Evolutionary conservation across 2,329 filamentous ascomycete species (phyloP).

Genomic region (Verticillium dahliae): DNA sequence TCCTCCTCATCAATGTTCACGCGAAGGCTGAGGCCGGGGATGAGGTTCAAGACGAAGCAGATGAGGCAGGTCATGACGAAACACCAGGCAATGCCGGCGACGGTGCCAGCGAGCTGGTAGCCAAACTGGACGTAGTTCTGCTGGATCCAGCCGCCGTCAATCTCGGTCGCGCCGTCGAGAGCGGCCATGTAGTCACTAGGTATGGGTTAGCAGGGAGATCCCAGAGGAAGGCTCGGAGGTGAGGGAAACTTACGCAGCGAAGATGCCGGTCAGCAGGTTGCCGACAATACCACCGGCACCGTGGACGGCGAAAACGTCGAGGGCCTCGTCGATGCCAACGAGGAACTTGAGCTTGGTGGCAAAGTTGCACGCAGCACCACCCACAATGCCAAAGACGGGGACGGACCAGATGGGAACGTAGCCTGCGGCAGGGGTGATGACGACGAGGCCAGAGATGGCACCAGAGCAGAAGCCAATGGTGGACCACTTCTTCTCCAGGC

Average conservation of each 20-base stretch:
- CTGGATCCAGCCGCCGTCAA: constrained; percentile 63
- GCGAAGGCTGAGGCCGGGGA: constrained; percentile 64
- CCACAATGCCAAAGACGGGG: constrained; percentile 51
- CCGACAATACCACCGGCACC: constrained; percentile 77
- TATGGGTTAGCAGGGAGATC: background rate
- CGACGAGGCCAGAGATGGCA: constrained; percentile 78
- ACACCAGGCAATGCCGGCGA: constrained; percentile 58
- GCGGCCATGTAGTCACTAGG: constrained; percentile 61
- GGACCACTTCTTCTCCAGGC: constrained; percentile 89
- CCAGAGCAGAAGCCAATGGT: constrained; percentile 92
- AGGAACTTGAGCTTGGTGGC: constrained; percentile 74
- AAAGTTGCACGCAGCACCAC: constrained; percentile 71
- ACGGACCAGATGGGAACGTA: constrained; percentile 64
- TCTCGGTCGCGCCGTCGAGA: constrained; percentile 56
- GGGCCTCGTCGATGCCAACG: constrained; percentile 75
- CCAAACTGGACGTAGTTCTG: constrained; percentile 65
- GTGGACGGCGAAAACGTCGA: constrained; percentile 90
- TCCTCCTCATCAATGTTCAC: constrained; percentile 62
- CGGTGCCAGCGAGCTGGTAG: constrained; percentile 63
- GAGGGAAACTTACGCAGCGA: constrained; percentile 52
- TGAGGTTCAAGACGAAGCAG: constrained; percentile 63
- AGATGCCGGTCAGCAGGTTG: constrained; percentile 71
- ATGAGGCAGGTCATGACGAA: constrained; percentile 64
- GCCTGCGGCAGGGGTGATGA: constrained; percentile 78
- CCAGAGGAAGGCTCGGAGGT: background rate